Evolutionary conservation across 1,139 yeast species (phyloP), one percentile per base, ranked within the genome.

Genomic region (Eremothecium gossypii): DNA sequence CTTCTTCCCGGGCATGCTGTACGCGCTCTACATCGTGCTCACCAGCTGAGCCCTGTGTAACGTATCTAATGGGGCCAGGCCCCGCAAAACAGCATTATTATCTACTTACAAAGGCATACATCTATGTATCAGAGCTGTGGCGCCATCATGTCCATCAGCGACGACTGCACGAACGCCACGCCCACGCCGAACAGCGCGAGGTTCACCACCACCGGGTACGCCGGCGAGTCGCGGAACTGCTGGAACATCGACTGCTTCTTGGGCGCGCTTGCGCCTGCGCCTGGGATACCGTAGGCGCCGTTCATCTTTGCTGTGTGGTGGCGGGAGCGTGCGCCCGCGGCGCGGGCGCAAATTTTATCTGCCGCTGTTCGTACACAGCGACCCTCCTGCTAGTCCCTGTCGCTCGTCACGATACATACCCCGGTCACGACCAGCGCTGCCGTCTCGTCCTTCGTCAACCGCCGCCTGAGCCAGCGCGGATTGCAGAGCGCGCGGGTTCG

Each of bases 1-100:
- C 53, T 81, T 77, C 77, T 78, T 81, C 77, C 89, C 87, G 52
- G 87, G 81, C 66, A 79, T 79, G 61, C 65, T 81, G 51, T 84
- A 80, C 57, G 87, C 87, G 40, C 63, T 79, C 53, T 81, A 77
- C 64, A 67, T 77, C 54, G 83, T 76, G 40, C 62, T 75, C 31
- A 29, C 31, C 11, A 29, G 13, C 31, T 29, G 13, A 29, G 13
- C 11, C 31, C 6, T 29, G 31, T 12, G 23, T 17, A 17, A 3
- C 23, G 23, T 17, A 17, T 17, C 5, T 17, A 17, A 17, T 17
- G 23, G 23, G 23, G 23, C 23, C 23, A 17, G 23, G 23, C 23
- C 23, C 23, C 23, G 23, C 23, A 17, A 17, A 17, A 17, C 23
- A 17, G 23, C 23, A 17, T 29, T 29, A 29, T 29, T n/a, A 29